Percentiles rank a stretch among this genome's conserved stretches.
Evolutionary conservation across 345 rosid genomes (phyloP).

Genomic region (Salix exigua): DNA sequence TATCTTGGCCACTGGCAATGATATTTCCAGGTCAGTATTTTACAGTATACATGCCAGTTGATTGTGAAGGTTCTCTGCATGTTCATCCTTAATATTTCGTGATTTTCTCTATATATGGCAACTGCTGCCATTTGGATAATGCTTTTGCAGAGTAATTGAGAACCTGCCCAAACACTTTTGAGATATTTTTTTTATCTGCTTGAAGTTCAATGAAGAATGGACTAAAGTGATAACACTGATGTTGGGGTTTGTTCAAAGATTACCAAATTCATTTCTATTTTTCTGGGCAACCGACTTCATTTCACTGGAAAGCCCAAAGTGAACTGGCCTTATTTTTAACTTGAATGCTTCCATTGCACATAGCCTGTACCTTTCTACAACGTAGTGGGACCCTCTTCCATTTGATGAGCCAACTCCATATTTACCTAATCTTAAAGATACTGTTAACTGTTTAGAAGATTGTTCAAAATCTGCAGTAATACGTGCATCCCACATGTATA

Average conservation of each 20-base stretch:
- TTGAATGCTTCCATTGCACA: too few species aligned
- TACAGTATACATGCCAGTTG: neutral
- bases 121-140: neutral
- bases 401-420: neutral
- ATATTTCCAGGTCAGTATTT: conserved; percentile 76
- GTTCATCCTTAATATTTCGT: neutral
- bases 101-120: neutral
- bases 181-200: too few species aligned
- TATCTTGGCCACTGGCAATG: conserved; percentile 77
- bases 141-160: neutral
- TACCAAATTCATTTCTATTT: neutral
- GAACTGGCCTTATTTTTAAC: too few species aligned
- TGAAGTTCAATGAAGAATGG: too few species aligned
- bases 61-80: neutral
- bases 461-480: neutral
- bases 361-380: neutral
- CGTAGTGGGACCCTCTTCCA: neutral
- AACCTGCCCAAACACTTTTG: neutral
- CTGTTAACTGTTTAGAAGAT: neutral
- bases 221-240: too few species aligned
- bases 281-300: neutral
- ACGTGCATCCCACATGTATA: neutral
- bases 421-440: neutral
- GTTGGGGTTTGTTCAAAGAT: neutral
- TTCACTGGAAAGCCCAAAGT: neutral